These are phyloP conservation scores for Pseudogymnoascus sp. DNA, from an alignment of 2,329 filamentous ascomycete species.

Conservation along the genomic window DNA sequence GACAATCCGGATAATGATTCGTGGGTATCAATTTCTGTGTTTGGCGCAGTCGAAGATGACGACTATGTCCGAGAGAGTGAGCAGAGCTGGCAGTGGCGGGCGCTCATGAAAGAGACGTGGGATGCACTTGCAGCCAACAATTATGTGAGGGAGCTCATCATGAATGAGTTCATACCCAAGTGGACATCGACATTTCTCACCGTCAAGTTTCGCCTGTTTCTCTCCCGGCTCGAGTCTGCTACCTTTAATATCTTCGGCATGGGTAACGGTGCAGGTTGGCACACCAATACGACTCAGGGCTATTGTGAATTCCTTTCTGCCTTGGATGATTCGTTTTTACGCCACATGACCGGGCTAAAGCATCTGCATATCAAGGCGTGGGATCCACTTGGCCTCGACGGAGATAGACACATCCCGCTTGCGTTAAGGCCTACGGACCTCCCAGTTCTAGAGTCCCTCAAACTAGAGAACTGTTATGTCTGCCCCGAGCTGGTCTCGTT, in stretches of 20 bases:
- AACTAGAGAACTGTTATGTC: not conserved
- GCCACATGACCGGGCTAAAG: not conserved
- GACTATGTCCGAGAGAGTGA: not conserved
- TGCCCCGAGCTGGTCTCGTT: not conserved
- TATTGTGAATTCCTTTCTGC: not conserved
- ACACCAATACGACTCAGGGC: not conserved
- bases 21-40: not conserved
- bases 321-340: not conserved
- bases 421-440: not conserved
- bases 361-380: not conserved
- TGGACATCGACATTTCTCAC: not conserved
- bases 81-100: not conserved
- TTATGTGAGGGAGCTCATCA: not conserved
- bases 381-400: not conserved
- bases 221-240: not conserved
- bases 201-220: not conserved
- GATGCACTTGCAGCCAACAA: not conserved
- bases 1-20: not conserved
- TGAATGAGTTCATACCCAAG: not conserved
- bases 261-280: not conserved
- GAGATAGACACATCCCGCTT: not conserved
- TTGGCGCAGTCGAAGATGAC: not conserved
- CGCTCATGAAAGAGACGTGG: not conserved
- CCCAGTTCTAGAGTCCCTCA: not conserved
- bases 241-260: not conserved